phyloP scores from a whole-genome alignment of 805 yeast species.

The Candida taoyuanica region DNA sequence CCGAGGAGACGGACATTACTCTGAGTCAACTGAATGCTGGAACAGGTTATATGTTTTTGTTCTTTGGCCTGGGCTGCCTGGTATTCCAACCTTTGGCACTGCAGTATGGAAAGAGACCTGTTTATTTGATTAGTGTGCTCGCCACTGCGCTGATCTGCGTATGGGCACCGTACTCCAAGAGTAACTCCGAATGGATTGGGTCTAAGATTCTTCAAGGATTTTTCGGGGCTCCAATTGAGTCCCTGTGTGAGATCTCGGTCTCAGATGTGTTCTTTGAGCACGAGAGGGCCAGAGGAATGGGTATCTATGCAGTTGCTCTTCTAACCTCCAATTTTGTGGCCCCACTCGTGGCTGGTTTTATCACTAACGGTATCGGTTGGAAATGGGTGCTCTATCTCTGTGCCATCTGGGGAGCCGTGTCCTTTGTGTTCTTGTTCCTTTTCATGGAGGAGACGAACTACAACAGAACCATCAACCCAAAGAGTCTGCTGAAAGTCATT shows the following conservation, averaged over 20 bases:
- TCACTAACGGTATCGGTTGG: slow-evolving; percentile 46
- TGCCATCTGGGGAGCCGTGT: slow-evolving; percentile 42
- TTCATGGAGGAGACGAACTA: slow-evolving; percentile 55
- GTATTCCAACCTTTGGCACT: slow-evolving; percentile 47
- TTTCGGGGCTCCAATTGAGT: slow-evolving; percentile 41
- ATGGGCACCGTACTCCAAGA: slow-evolving; percentile 39
- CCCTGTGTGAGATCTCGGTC: slow-evolving; percentile 45
- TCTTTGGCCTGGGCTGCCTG: slow-evolving; percentile 47
- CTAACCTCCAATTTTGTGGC: slow-evolving; percentile 52
- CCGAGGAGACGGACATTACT: slow-evolving; percentile 33
- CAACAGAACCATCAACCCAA: slow-evolving; percentile 26
- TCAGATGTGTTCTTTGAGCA: slow-evolving; percentile 48
- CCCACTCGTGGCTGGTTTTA: slow-evolving; percentile 57
- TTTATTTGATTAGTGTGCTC: slow-evolving; percentile 36
- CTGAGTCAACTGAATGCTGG: slow-evolving; percentile 39
- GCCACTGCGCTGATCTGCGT: slow-evolving; percentile 36
- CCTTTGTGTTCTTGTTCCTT: slow-evolving; percentile 35
- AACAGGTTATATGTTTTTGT: slow-evolving; percentile 47
- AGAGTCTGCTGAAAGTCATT: slow-evolving; percentile 3
- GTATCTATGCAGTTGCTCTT: slow-evolving; percentile 48
- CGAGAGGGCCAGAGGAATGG: slow-evolving; percentile 44
- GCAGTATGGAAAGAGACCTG: slow-evolving; percentile 44
- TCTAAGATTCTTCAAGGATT: slow-evolving; percentile 34
- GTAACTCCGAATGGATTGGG: slow-evolving; percentile 36
- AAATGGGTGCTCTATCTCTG: slow-evolving; percentile 48